Evolutionary conservation across 192 early-diverging fungal genomes (phyloP), one percentile per base, ranked within the genome.

Genomic region (Coemansia sp.): DNA sequence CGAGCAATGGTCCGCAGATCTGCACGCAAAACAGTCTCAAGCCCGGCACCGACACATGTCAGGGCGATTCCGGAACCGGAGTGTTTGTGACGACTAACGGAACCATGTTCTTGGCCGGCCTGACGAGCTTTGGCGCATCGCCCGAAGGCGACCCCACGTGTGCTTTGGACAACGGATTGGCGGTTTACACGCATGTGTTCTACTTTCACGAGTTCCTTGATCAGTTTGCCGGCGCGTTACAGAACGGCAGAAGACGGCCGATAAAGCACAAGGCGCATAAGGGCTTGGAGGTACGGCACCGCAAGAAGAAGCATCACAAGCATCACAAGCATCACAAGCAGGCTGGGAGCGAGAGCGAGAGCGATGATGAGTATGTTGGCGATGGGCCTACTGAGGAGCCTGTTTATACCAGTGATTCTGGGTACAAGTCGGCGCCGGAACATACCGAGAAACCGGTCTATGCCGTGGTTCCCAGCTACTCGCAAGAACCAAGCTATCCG

Each of bases 11-110:
- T 4, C 76, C 76, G 38, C 76, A 73, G 60, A 69, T 79, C 12
- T 79, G 76, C 60, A 79, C 76, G 0, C 66, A 79, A 11, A 79
- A 79, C 38, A 59, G 63, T 40, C 71, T 79, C 15, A n/a, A 36
- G 14, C 71, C 34, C 12, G 76, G 76, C 37, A 38, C 47, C 1
- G 76, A 79, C 21, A 79, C 76, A 2, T 79, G 76, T 53, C 76
- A 79, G 67, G 76, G 70, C n/a, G 76, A 79, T 57, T 72, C 70
- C 0, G 76, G 76, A 2, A 79, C 76, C 1, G 76, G 76, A 12
- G 64, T 73, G 23, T 72, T 66, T 55, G 59, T 61, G 12, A 48
- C 47, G 3, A 28, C 47, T 1, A 56, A 49, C 14, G 75, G 75
- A 2, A 25, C 48, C 6, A 22, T 11, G 17, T 78, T 51, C 47